Conservation (phyloP, 768 basidiomycete species). For the Lepiota venenata region DNA sequence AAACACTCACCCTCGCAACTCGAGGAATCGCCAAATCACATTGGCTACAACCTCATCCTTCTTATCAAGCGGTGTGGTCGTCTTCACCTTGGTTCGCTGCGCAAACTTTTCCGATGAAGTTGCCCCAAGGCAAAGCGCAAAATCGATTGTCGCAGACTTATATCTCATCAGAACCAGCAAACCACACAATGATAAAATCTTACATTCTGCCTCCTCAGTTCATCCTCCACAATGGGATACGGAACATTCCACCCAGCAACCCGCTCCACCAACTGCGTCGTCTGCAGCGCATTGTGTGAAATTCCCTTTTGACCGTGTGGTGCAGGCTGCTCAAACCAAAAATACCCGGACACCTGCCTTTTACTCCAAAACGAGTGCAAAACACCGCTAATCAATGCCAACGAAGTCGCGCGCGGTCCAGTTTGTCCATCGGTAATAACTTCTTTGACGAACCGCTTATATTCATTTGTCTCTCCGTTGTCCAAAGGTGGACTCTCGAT, state of each 20-base stretch:
- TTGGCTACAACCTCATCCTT: constrained; percentile 99
- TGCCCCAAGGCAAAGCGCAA: constrained; percentile 90
- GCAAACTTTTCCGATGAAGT: constrained; percentile 81
- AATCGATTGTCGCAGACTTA: constrained; percentile 97
- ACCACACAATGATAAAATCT: constrained; percentile 31
- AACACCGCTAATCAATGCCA: constrained; percentile 84
- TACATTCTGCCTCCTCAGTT: constrained; percentile 94
- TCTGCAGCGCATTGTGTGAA: constrained; percentile 73
- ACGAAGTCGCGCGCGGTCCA: constrained; percentile 85
- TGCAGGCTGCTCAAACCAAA: constrained; percentile 70
- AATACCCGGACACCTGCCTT: constrained; percentile 65
- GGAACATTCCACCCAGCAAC: constrained; percentile 90
- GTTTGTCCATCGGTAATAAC: constrained; percentile 94
- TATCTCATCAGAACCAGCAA: constrained; percentile 1
- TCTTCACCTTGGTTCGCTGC: constrained; percentile 71
- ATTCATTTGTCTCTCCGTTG: constrained; percentile 94
- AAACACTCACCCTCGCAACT: constrained; percentile 88
- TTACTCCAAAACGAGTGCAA: constrained; percentile 79
- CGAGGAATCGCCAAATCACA: constrained; percentile 97
- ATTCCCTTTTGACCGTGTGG: constrained; percentile 54
- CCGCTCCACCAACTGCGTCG: constrained; percentile 83
- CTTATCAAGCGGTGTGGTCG: constrained; percentile 73
- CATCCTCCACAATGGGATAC: constrained; percentile 84
- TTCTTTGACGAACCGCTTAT: constrained; percentile 92
- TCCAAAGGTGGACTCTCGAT: constrained; percentile 87